Evolutionary conservation across 108 stramenopile genomes (phyloP).

Genomic region (Fistulifera solaris): DNA sequence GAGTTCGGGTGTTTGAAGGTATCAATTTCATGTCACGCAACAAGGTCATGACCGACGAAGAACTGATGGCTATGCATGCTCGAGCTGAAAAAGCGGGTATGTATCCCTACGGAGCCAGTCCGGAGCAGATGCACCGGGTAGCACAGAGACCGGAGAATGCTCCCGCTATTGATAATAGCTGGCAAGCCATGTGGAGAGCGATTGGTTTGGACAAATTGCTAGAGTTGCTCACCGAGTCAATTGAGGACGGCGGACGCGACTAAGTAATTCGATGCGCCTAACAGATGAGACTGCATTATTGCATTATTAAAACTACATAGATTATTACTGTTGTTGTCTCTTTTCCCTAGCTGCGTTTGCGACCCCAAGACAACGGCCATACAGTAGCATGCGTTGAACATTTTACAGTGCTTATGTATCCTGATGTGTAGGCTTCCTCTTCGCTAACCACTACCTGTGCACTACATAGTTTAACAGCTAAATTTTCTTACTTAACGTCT

Average conservation of each 20-base stretch:
- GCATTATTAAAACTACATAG: too few relatives aligned
- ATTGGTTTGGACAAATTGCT: constrained; percentile 82
- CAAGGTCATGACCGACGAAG: constrained; percentile 61
- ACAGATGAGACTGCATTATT: too few relatives aligned
- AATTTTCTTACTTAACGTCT: too few relatives aligned
- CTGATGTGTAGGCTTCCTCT: too few relatives aligned
- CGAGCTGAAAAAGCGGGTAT: constrained; percentile 76
- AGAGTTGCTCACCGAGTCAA: constrained; percentile 73
- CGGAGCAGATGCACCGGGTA: constrained; percentile 88
- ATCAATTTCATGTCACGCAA: constrained; percentile 90
- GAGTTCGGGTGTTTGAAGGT: constrained; percentile 92
- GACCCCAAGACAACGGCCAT: too few relatives aligned
- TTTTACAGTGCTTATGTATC: too few relatives aligned
- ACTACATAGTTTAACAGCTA: too few relatives aligned
- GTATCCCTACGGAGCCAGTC: constrained; percentile 79
- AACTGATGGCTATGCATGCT: constrained; percentile 68
- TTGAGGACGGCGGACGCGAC: constrained; percentile 86
- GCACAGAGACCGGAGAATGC: constrained; percentile 58
- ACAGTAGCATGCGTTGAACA: too few relatives aligned
- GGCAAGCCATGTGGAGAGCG: constrained; percentile 82
- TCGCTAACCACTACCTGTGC: too few relatives aligned
- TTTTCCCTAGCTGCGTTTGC: too few relatives aligned
- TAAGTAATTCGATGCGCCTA: too few relatives aligned
- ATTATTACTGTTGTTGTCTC: too few relatives aligned
- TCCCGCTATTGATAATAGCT: constrained; percentile 61